Evolutionary conservation across 805 yeast species (phyloP).

Genomic region (Wickerhamiella bombiphila): DNA sequence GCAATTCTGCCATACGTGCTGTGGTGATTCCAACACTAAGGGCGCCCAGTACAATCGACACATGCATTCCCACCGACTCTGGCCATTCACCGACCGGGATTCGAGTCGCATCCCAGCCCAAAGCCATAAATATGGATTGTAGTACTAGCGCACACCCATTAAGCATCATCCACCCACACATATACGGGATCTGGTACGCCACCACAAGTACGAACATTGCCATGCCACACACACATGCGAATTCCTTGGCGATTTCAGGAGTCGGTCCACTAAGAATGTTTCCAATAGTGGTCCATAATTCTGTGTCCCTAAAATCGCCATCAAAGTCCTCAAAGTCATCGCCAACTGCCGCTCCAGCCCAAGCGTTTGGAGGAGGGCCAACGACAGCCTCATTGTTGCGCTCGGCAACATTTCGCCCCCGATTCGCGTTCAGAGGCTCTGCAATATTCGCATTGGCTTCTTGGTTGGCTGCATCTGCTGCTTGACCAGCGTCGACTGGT

Average conservation of each 20-base stretch:
- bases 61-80: conserved; percentile 2
- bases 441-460: not conserved
- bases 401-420: no score
- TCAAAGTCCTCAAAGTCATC: no score
- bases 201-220: no score
- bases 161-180: not conserved
- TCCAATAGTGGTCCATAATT: no score
- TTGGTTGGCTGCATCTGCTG: not conserved
- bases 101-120: not conserved
- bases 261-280: no score
- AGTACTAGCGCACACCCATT: not conserved
- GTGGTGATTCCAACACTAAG: not conserved
- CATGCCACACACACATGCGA: no score
- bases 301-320: no score
- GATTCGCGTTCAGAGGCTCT: not conserved
- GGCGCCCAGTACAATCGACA: not conserved
- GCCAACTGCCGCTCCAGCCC: no score
- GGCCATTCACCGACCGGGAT: conserved; percentile 1
- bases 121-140: not conserved
- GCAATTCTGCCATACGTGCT: conserved; percentile 4
- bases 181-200: conserved; percentile 2
- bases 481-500: no score
- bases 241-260: no score
- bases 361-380: no score
- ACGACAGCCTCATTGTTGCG: no score